Percentiles rank a stretch among this genome's conserved stretches.
Evolutionary conservation across 1,139 yeast genomes (phyloP).

Genomic region (Arxiozyma telluris): DNA sequence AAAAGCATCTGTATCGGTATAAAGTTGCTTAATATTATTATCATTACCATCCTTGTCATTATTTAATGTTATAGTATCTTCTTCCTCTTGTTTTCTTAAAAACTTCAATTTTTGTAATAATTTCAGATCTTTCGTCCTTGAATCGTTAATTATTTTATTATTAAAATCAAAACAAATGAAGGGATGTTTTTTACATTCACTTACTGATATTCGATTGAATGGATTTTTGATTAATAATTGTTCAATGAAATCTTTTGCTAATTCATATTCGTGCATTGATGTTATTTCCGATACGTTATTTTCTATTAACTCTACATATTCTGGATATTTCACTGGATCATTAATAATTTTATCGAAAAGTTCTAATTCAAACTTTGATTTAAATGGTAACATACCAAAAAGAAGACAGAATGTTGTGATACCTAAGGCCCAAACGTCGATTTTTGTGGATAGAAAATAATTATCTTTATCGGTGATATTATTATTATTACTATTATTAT

Average conservation of each 20-base stretch:
- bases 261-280: constrained; percentile 42
- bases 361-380: constrained; percentile 80
- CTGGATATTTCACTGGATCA: constrained; percentile 55
- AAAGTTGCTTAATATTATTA: background rate
- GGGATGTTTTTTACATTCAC: constrained; percentile 70
- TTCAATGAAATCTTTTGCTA: constrained; percentile 57
- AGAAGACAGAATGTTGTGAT: constrained; percentile 81
- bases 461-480: constrained; percentile 8
- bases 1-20: background rate
- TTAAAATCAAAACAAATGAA: constrained; percentile 37
- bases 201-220: constrained; percentile 53
- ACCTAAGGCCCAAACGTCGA: constrained; percentile 95
- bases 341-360: constrained; percentile 74
- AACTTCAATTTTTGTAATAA: constrained; percentile 6
- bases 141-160: constrained; percentile 7
- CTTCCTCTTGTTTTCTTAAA: constrained; percentile 3
- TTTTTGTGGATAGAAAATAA: constrained; percentile 37
- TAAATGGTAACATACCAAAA: constrained; percentile 84
- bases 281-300: constrained; percentile 24
- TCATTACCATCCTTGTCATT: background rate
- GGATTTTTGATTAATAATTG: constrained; percentile 68
- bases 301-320: constrained; percentile 35
- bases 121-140: constrained; percentile 5
- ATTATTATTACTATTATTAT: constrained; percentile 23
- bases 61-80: background rate